Conservation (phyloP, 768 basidiomycete species). For the Dictyophora rubrovolvata region DNA sequence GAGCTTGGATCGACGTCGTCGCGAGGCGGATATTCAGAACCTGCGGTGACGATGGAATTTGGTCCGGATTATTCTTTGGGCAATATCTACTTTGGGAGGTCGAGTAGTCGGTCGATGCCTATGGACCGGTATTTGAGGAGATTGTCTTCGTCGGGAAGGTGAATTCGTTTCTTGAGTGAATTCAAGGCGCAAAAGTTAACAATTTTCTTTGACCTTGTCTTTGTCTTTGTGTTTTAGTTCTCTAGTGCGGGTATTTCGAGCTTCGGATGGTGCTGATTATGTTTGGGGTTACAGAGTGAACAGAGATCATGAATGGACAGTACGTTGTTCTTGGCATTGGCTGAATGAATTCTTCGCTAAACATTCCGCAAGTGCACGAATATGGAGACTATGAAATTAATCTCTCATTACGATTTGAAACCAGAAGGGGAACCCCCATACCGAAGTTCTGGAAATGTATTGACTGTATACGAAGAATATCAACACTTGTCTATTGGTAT, state of each 20-base stretch:
- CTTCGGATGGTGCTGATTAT: constrained; percentile 62
- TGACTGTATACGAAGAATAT: constrained; percentile 50
- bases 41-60: constrained; percentile 53
- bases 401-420: constrained; percentile 59
- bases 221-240: constrained; percentile 32
- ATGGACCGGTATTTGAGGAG: constrained; percentile 60
- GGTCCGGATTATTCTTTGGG: constrained; percentile 48
- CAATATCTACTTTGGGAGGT: constrained; percentile 41
- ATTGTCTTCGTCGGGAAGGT: constrained; percentile 59
- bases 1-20: neutral
- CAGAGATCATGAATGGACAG: constrained; percentile 57
- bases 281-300: constrained; percentile 49
- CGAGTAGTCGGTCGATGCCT: constrained; percentile 33
- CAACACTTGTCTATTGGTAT: constrained; percentile 43
- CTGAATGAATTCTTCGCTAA: no score
- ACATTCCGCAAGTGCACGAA: constrained; percentile 36
- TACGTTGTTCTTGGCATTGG: constrained; percentile 26
- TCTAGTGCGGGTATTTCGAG: constrained; percentile 55
- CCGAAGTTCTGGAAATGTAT: constrained; percentile 44
- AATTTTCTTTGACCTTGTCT: no score
- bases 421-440: constrained; percentile 44
- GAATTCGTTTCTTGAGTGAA: constrained; percentile 19
- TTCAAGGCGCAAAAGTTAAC: no score
- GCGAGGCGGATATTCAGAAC: constrained; percentile 34
- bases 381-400: constrained; percentile 37